Base-by-base conservation (phyloP, 163 green algal species). In the Picocystis sp. region DNA sequence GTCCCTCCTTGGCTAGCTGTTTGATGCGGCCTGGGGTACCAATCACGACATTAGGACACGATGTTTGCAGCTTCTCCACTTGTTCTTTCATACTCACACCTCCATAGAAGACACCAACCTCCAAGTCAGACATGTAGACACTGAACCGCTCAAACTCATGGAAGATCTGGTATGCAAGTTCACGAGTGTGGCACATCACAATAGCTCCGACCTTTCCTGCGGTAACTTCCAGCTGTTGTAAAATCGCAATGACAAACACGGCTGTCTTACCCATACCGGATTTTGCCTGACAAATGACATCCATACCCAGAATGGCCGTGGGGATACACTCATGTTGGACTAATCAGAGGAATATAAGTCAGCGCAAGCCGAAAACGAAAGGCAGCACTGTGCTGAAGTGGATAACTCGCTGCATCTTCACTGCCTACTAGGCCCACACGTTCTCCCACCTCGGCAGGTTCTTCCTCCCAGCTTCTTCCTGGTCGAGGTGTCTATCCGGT, bases 231-330 rank as follows among this genome's bases (percentile, higher is more conserved):
- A 99, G 71, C 68, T 98, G 88, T 71, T 99, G 91, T 45, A 99
- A 76, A 23, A 90, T 76, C n/a, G 87, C 83, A 38, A 99, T 76
- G 15, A 97, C 88, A 65, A 99, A 99, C 9, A 98, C 90, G 8
- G 88, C 91, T 1, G 91, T 99, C 82, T 99, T 99, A 45, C 91
- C 91, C 90, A 98, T 98, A 51, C 91, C 91, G 14, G 83, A 94
- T 80, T 99, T 99, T 22, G 91, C 91, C 69, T 99, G 91, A 68
- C 91, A 98, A 11, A 99, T 76, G 11, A 99, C 81, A 62, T 99
- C 91, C 77, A 92, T 87, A 46, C 91, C 89, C 47, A 95, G 73
- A 51, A 98, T 94, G 41, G 90, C 89, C 63, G 95, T 82, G 11
- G 91, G 91, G 61, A 99, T 98, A 71, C 87, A 96, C 67, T 98